A percentile compares a stretch with the other conserved stretches of the same genome.
Evolutionary conservation across 2,329 filamentous ascomycete genomes (phyloP).

Genomic region (Diaporthe ilicicola): DNA sequence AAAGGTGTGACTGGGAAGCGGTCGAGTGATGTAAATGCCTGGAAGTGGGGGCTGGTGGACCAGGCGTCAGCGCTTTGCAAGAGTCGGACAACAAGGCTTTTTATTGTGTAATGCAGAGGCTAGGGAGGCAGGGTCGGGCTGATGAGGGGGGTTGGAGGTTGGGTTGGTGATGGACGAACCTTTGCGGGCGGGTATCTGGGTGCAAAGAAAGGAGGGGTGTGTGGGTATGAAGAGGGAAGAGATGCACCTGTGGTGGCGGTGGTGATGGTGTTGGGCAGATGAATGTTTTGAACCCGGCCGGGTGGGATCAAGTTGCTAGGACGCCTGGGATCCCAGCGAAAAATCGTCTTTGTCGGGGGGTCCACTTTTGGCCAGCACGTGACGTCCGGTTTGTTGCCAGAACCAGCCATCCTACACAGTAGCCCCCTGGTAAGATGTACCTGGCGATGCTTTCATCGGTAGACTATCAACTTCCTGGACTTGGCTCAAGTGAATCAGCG

Average conservation of each 20-base stretch:
- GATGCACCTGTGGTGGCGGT: slow-evolving; percentile 25
- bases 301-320: slow-evolving; percentile 45
- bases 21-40: slow-evolving; percentile 34
- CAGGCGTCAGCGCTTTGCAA: slow-evolving; percentile 32
- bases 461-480: neutral
- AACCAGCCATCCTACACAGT: neutral
- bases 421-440: neutral
- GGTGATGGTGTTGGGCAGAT: slow-evolving; percentile 29
- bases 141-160: neutral
- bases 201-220: slow-evolving; percentile 29
- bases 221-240: slow-evolving; percentile 30
- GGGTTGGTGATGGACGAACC: slow-evolving; percentile 29
- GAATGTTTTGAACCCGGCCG: slow-evolving; percentile 49
- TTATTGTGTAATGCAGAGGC: slow-evolving; percentile 9
- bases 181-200: slow-evolving; percentile 33
- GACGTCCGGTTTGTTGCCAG: neutral
- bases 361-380: slow-evolving; percentile 11
- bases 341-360: slow-evolving; percentile 40
- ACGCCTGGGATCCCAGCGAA: slow-evolving; percentile 44
- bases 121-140: slow-evolving; percentile 15
- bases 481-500: neutral
- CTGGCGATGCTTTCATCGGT: neutral
- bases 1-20: slow-evolving; percentile 29
- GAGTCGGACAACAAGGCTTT: slow-evolving; percentile 29
- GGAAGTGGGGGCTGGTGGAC: slow-evolving; percentile 34